phyloP scores from a whole-genome alignment of 2,329 filamentous ascomycete genomes.

The Esteya vermicola region DNA sequence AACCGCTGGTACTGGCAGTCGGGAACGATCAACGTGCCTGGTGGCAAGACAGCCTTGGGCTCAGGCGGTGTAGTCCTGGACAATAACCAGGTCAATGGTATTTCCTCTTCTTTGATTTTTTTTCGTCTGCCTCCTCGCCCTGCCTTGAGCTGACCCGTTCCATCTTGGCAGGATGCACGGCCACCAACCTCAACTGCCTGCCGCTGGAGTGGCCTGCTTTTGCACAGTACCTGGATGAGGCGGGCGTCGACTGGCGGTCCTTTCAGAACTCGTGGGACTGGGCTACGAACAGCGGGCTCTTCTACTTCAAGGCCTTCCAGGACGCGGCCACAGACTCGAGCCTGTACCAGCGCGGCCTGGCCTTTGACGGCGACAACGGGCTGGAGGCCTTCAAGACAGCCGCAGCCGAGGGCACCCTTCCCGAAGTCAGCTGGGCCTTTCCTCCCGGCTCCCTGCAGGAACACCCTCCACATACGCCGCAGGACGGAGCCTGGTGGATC shows the following conservation, averaged over 20 bases:
- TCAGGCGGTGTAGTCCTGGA: constrained; percentile 30
- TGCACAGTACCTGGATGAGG: constrained; percentile 31
- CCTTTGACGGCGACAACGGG: constrained; percentile 22
- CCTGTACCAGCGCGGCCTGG: constrained; percentile 30
- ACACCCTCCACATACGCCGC: constrained; percentile 36
- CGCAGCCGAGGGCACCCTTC: constrained; percentile 34
- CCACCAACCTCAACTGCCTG: constrained; percentile 31
- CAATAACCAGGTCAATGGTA: constrained; percentile 32
- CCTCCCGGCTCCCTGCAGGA: constrained; percentile 36
- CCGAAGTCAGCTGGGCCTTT: constrained; percentile 35
- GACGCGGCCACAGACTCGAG: constrained; percentile 23
- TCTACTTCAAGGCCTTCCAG: constrained; percentile 39
- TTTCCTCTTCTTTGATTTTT: not conserved
- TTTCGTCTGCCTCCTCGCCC: constrained; percentile 2
- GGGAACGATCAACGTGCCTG: constrained; percentile 34
- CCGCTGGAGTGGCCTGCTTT: constrained; percentile 39
- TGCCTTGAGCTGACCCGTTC: constrained; percentile 2
- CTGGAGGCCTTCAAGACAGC: constrained; percentile 33
- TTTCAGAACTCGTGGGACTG: constrained; percentile 32
- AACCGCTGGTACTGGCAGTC: constrained; percentile 24
- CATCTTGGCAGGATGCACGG: constrained; percentile 21
- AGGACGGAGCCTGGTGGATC: constrained; percentile 40
- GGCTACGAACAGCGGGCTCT: constrained; percentile 38
- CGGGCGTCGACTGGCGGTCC: constrained; percentile 33
- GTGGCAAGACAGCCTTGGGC: constrained; percentile 18